Percentiles rank a stretch among this genome's conserved stretches.
Conservation (phyloP, 257 asterid species). For the Perilla frutescens region DNA sequence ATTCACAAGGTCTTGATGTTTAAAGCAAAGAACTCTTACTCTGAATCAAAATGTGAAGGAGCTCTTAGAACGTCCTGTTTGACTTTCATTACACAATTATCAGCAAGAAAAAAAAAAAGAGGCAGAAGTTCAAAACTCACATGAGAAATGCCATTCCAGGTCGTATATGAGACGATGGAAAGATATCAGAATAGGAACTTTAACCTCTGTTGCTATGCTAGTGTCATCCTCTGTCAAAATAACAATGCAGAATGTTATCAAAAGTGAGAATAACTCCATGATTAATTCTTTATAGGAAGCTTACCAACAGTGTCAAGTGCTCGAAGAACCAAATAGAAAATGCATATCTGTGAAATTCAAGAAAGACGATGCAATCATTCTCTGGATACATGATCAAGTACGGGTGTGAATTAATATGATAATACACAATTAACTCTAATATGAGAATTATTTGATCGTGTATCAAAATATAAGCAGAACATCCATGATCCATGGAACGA, state of each 20-base stretch:
- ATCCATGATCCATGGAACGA: not conserved
- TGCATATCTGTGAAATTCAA: constrained; percentile 71
- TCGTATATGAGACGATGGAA: constrained; percentile 85
- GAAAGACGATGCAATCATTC: constrained; percentile 26
- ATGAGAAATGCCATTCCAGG: constrained; percentile 89
- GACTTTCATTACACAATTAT: constrained; percentile 7
- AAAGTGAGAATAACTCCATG: not conserved
- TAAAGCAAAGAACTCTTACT: not conserved
- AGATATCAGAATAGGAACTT: constrained; percentile 83
- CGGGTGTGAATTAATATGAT: not conserved
- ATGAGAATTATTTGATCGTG: not conserved
- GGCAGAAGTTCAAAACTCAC: constrained; percentile 60
- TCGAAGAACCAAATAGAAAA: constrained; percentile 97
- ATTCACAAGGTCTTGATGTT: not conserved
- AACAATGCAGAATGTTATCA: constrained; percentile 32
- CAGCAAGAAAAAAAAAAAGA: constrained; percentile 6
- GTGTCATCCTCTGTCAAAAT: constrained; percentile 93
- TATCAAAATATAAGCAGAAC: constrained; percentile 4
- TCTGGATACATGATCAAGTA: not conserved
- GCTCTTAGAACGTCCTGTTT: constrained; percentile 3
- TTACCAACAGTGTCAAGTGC: constrained; percentile 99
- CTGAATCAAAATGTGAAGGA: constrained; percentile 2
- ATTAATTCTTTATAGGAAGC: constrained; percentile 36
- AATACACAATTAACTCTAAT: not conserved
- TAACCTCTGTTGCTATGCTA: constrained; percentile 79